Conservation (phyloP, 2,329 filamentous ascomycete genomes). For the Aspergillus pseudoviridinutans region DNA sequence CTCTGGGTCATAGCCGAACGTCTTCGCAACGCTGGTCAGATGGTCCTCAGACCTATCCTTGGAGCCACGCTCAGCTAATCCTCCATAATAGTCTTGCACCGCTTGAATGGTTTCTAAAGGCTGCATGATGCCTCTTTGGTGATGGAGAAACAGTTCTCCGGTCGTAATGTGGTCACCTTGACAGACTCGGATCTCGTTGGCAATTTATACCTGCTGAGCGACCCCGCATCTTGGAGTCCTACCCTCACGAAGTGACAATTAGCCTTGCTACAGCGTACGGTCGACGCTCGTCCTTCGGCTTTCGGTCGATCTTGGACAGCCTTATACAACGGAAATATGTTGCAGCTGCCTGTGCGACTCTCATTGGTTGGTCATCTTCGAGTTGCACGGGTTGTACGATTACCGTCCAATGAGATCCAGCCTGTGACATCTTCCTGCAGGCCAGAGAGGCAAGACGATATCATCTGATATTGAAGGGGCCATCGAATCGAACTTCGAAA, state of each 20-base stretch:
- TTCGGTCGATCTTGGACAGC: background rate
- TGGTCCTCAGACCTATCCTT: background rate
- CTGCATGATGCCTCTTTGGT: background rate
- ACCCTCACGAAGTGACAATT: background rate
- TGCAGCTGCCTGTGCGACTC: background rate
- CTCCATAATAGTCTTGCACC: background rate
- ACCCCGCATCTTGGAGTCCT: background rate
- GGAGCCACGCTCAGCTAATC: background rate
- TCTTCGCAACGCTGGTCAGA: slow-evolving; percentile 36
- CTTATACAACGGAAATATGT: background rate
- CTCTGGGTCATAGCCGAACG: slow-evolving; percentile 51
- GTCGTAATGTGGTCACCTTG: background rate
- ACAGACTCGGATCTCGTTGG: background rate
- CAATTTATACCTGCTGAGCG: background rate
- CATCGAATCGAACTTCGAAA: background rate
- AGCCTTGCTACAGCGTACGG: background rate
- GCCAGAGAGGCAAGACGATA: background rate
- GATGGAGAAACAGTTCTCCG: background rate
- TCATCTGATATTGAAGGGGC: background rate
- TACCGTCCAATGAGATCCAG: background rate
- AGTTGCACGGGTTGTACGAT: background rate
- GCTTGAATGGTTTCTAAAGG: background rate
- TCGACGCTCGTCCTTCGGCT: background rate
- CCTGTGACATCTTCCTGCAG: background rate
- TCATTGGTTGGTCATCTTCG: background rate